These are phyloP conservation scores for Debaryomyces sp. DNA, from an alignment of 1,139 yeast genomes.

Conservation along the genomic window DNA sequence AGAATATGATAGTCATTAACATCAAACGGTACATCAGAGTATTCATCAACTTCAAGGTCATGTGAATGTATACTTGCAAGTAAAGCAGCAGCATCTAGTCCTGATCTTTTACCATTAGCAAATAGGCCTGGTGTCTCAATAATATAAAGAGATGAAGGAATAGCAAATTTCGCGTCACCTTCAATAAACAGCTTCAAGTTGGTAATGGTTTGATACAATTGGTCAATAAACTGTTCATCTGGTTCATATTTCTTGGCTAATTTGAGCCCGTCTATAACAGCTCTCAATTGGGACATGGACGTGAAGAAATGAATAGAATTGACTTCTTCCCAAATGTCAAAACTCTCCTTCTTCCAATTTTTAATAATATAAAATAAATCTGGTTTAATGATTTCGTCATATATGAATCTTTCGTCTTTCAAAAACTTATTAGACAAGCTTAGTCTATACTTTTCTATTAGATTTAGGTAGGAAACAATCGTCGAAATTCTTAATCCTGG, in stretches of 20 bases:
- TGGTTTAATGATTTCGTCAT: slow-evolving; percentile 58
- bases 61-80: slow-evolving; percentile 71
- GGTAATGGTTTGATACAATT: slow-evolving; percentile 26
- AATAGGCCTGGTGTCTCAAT: slow-evolving; percentile 67
- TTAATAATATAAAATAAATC: slow-evolving; percentile 67
- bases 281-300: slow-evolving; percentile 68
- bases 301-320: slow-evolving; percentile 78
- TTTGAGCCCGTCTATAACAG: slow-evolving; percentile 60
- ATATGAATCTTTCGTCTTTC: slow-evolving; percentile 37
- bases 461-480: slow-evolving; percentile 55
- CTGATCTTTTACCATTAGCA: slow-evolving; percentile 51
- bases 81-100: slow-evolving; percentile 79
- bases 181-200: slow-evolving; percentile 40
- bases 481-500: slow-evolving; percentile 82
- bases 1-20: slow-evolving; percentile 56
- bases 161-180: slow-evolving; percentile 50
- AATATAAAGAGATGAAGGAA: slow-evolving; percentile 51
- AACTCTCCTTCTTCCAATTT: slow-evolving; percentile 69
- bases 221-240: slow-evolving; percentile 24
- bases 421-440: slow-evolving; percentile 26
- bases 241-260: slow-evolving; percentile 45
- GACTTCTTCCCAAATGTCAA: slow-evolving; percentile 95
- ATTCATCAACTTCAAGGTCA: slow-evolving; percentile 39
- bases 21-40: slow-evolving; percentile 56
- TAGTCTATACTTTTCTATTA: slow-evolving; percentile 35